Percentiles rank a stretch among this genome's conserved stretches.
phyloP scores from a whole-genome alignment of 257 asterid genomes.

The Coffea canephora region DNA sequence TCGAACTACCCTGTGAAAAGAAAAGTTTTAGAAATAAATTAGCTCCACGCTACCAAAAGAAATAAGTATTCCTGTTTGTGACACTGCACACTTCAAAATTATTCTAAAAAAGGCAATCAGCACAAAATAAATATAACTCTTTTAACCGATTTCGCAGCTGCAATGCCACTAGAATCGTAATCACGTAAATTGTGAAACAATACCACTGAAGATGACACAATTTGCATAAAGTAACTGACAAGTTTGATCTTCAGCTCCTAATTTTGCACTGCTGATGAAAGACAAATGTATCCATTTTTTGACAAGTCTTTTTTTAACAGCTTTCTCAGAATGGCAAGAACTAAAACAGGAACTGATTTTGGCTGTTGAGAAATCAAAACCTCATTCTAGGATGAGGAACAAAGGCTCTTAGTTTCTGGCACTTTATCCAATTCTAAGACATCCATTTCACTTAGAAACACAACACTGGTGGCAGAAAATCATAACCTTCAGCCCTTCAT shows the following conservation, averaged over 20 bases:
- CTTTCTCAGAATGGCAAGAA: neutral
- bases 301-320: too few species aligned
- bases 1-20: conserved; percentile 55
- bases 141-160: neutral
- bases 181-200: neutral
- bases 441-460: neutral
- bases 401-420: neutral
- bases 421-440: neutral
- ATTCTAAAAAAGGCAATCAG: neutral
- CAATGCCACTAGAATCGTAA: neutral
- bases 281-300: neutral
- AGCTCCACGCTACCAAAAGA: neutral
- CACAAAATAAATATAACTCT: neutral
- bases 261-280: neutral
- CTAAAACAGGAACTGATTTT: neutral
- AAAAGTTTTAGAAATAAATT: conserved; percentile 13
- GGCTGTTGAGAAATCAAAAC: neutral
- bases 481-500: neutral
- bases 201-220: neutral
- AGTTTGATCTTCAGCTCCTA: neutral
- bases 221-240: neutral
- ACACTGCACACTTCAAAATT: neutral
- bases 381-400: neutral
- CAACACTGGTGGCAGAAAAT: neutral
- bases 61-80: neutral